Conservation (phyloP, 1,139 yeast genomes). For the Taphrina communis region DNA sequence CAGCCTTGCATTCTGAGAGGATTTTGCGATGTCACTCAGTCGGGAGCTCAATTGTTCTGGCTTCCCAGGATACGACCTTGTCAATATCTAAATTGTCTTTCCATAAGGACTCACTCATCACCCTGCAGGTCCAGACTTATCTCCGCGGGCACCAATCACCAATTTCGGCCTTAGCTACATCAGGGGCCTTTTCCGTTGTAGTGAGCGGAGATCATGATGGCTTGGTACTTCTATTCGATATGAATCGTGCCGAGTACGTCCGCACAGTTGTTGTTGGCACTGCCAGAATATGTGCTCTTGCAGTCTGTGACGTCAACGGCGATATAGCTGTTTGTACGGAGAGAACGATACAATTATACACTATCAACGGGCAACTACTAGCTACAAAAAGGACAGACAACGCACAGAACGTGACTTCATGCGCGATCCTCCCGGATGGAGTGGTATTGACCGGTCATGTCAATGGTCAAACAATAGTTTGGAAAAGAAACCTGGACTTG, state of each 20-base stretch:
- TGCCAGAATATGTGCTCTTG: slow-evolving; percentile 42
- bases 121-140: slow-evolving; percentile 44
- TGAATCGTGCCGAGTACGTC: slow-evolving; percentile 47
- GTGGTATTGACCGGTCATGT: slow-evolving; percentile 11
- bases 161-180: slow-evolving; percentile 46
- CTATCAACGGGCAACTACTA: slow-evolving; percentile 24
- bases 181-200: slow-evolving; percentile 47
- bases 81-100: slow-evolving; percentile 46
- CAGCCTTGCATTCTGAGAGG: slow-evolving; percentile 46
- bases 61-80: slow-evolving; percentile 47
- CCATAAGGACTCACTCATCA: slow-evolving; percentile 39
- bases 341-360: background rate
- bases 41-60: slow-evolving; percentile 47
- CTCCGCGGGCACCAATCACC: slow-evolving; percentile 47
- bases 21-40: slow-evolving; percentile 45
- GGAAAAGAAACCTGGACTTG: background rate
- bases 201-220: slow-evolving; percentile 48
- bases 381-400: background rate
- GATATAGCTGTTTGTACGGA: slow-evolving; percentile 44
- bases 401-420: background rate
- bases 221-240: slow-evolving; percentile 47
- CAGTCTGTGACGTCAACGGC: slow-evolving; percentile 47
- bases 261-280: slow-evolving; percentile 42
- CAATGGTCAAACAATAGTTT: background rate
- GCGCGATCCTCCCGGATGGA: background rate